Conservation (phyloP, 495 filamentous ascomycete species). For the Lasiosphaeria ovina region DNA sequence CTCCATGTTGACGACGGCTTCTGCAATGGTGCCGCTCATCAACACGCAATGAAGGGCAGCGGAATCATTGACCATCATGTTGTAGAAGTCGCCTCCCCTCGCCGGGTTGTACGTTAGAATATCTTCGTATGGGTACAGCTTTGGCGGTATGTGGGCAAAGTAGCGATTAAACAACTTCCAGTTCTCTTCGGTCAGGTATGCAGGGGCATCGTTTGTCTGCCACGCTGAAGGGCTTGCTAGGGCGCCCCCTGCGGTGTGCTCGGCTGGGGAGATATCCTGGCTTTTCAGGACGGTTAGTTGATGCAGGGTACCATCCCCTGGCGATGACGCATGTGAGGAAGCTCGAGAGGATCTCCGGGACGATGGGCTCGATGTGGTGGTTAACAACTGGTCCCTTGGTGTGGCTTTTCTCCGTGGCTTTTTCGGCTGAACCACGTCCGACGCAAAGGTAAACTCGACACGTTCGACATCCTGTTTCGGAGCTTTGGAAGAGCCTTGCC, state of each 20-base stretch:
- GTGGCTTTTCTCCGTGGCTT: slow-evolving; percentile 14
- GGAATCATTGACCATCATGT: slow-evolving; percentile 15
- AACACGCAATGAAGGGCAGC: slow-evolving; percentile 28
- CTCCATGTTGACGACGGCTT: slow-evolving; percentile 15
- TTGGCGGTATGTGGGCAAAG: slow-evolving; percentile 16
- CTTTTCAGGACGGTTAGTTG: neutral
- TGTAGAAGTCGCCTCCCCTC: slow-evolving; percentile 20
- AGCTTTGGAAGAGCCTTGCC: slow-evolving; percentile 3
- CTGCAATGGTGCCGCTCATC: slow-evolving; percentile 27
- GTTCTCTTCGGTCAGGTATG: slow-evolving; percentile 18
- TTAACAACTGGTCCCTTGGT: slow-evolving; percentile 2
- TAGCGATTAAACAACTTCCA: slow-evolving; percentile 26
- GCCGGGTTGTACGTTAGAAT: slow-evolving; percentile 30
- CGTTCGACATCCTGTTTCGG: slow-evolving; percentile 4
- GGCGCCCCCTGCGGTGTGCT: neutral
- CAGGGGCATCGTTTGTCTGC: slow-evolving; percentile 5
- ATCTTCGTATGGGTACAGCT: slow-evolving; percentile 32
- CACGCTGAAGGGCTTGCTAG: neutral
- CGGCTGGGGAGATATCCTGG: neutral
- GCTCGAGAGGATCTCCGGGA: slow-evolving; percentile 8
- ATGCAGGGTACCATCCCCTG: neutral
- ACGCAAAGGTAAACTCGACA: neutral
- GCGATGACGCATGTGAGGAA: slow-evolving; percentile 9
- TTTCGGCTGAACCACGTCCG: slow-evolving; percentile 7
- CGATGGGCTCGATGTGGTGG: slow-evolving; percentile 9